Evolutionary conservation across 2,329 filamentous ascomycete species (phyloP), one percentile per base, ranked within the genome.

Genomic region (Gyromitra esculenta): DNA sequence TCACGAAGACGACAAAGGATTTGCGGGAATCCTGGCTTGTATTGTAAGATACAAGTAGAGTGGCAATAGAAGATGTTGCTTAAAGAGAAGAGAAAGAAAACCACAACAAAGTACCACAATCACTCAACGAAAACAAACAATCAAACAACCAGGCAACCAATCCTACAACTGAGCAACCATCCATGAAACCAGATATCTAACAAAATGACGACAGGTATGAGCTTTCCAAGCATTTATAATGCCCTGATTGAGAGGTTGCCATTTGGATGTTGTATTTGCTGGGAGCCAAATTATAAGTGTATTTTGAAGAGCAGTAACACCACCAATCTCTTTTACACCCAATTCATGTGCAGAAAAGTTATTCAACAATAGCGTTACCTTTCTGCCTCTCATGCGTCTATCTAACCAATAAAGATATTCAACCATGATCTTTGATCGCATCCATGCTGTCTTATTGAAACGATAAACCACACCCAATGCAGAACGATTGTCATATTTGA

Each of bases 221-320:
- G 63, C 11, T 66, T 66, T 54, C 63, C 45, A 66, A 4, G 18
- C 39, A 35, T 31, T 45, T 21, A 66, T 66, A 5, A 52, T 66
- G 1, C 63, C 25, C 52, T 66, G 21, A 37, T 66, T 6, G 8
- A 66, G 43, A 35, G 63, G 63, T 18, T 66, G 63, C 45, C 63
- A 54, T 5, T 31, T n/a, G 1, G 62, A 64, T 9, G 43, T 52
- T 1, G 43, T 52, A 13, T 52, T 52, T 5, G 31, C 21, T 2
- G 63, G 45, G 15, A 52, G 63, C 63, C 45, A 66, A 13, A 64
- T 21, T 18, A 64, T n/a, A 2, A n/a, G 9, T 7, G 60, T 64
- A 15, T 52, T 52, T 48, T 52, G 21, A 2, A 52, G 18, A 25
- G 48, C 21, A 2, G 1, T 31, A 31, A 3, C 3, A 1, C 8